Evolutionary conservation across 495 filamentous ascomycete genomes (phyloP), one percentile per base, ranked within the genome.

Genomic region (Podospora appendiculata): DNA sequence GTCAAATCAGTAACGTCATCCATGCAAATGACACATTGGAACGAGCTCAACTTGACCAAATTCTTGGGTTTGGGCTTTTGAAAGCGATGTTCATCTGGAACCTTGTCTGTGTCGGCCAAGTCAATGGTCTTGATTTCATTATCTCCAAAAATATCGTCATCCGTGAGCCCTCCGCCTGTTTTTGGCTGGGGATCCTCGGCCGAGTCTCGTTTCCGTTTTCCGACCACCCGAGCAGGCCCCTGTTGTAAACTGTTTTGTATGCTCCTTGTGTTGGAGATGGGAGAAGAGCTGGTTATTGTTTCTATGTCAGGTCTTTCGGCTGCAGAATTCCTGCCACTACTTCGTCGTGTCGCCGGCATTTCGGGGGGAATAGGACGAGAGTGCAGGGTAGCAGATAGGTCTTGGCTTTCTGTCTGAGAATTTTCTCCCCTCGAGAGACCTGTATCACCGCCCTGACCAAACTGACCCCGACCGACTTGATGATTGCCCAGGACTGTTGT

Each of bases 21-120:
- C 82, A 95, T 85, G 72, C 90, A 95, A 47, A 95, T 89, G 32
- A 90, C 85, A 54, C 90, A 95, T 57, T 84, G 75, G 53, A 88
- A 70, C 46, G 67, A 66, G 51, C 79, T 70, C 47, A 87, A 52
- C 58, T 77, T 78, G 47, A 77, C 55, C 36, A 75, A 70, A 52
- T 77, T 76, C 36, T 80, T 81, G 12, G 68, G 62, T 32, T 74
- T 72, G 2, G 69, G 69, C 42, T 77, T 73, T 49, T 71, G 77
- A 17, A 79, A 55, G 1, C 72, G 64, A 41, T 75, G 60, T 0
- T 77, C 65, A 12, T 77, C 75, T 4, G 81, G 74, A 0, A 79
- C 70, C 34, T 84, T 78, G 7, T 78, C 79, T 18, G 85, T 64
- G 67, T 92, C 86, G n/a, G 86, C 71, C 6, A 77, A 60, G 50